These are phyloP conservation scores for Kluyveromyces sp. DNA, from an alignment of 1,139 yeast species.

Conservation along the genomic window DNA sequence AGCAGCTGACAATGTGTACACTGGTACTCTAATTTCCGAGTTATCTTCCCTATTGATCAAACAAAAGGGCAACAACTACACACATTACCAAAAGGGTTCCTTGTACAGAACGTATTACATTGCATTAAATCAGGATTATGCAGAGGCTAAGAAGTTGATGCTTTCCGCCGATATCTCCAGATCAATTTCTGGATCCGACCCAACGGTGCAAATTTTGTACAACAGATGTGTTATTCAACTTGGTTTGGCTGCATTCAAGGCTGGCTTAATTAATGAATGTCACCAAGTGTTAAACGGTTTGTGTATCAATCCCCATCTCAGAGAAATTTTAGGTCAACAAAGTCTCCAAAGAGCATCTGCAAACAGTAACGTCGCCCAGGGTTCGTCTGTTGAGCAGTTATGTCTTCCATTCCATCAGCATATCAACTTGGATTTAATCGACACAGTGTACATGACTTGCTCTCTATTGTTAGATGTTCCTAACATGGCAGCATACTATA, in stretches of 20 bases:
- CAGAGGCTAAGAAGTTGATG: conserved; percentile 81
- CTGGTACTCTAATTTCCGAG: conserved; percentile 53
- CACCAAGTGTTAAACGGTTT: conserved; percentile 86
- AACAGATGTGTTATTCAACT: conserved; percentile 94
- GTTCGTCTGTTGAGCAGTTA: conserved; percentile 50
- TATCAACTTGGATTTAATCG: conserved; percentile 89
- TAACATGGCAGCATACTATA: conserved; percentile 58
- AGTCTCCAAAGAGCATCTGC: conserved; percentile 49
- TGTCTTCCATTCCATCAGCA: conserved; percentile 97
- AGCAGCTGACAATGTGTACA: conserved; percentile 32
- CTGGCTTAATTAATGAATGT: conserved; percentile 78
- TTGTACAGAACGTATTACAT: conserved; percentile 83
- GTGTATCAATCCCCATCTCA: conserved; percentile 77
- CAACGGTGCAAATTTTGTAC: conserved; percentile 81
- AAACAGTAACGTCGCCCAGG: conserved; percentile 34
- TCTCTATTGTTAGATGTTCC: conserved; percentile 92
- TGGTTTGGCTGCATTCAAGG: conserved; percentile 92
- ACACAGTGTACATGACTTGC: conserved; percentile 87
- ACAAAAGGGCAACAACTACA: conserved; percentile 47
- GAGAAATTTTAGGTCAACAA: conserved; percentile 94
- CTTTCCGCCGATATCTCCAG: conserved; percentile 79
- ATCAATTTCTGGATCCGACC: conserved; percentile 76
- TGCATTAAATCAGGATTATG: conserved; percentile 80
- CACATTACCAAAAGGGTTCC: conserved; percentile 76
- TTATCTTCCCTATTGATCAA: conserved; percentile 60